Evolutionary conservation across 2,329 filamentous ascomycete species (phyloP), one percentile per base, ranked within the genome.

Genomic region (Cordyceps pruinosa): DNA sequence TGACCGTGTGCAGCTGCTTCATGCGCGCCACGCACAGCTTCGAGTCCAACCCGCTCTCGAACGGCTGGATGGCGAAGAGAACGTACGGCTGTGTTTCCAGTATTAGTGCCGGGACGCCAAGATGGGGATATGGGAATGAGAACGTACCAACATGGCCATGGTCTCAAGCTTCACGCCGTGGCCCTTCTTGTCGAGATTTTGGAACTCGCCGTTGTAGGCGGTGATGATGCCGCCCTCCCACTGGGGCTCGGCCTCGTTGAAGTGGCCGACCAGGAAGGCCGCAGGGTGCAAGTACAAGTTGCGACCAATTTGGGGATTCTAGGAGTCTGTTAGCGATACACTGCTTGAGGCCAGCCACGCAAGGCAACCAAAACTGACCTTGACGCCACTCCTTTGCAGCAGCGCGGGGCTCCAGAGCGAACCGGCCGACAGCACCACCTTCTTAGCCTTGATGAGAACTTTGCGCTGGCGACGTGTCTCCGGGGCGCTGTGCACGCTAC

Each of bases 131-230:
- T 7, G 9, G 25, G 28, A 34, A 7, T 3, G 23, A 9, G 10
- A 39, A 67, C 77, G 65, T 66, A 81, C 79, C 57, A 84, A 63
- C 87, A 94, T 92, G 65, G 81, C 82, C 1, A 83, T 83, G 10
- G 85, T 78, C 75, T 97, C 91, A 28, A 97, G 76, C 70, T 95
- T 96, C 49, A 80, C 79, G 39, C 93, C 93, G 65, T 97, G 90
- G 58, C 90, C 90, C 42, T 85, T 77, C 6, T 83, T 82, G 68
- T 96, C 90, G 0, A 92, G 77, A 63, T 97, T 87, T 62, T 95
- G 88, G 63, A 92, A 90, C 55, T 88, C 84, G 44, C 79, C 83
- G 61, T 89, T 86, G 19, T 92, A 85, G 4, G 84, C 82, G 0
- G 92, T 97, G 58, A 97, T 82, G 63, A 92, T 92, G 2, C 85